Base-by-base conservation (phyloP, 768 basidiomycete genomes). In the Mycena rebaudengoi region DNA sequence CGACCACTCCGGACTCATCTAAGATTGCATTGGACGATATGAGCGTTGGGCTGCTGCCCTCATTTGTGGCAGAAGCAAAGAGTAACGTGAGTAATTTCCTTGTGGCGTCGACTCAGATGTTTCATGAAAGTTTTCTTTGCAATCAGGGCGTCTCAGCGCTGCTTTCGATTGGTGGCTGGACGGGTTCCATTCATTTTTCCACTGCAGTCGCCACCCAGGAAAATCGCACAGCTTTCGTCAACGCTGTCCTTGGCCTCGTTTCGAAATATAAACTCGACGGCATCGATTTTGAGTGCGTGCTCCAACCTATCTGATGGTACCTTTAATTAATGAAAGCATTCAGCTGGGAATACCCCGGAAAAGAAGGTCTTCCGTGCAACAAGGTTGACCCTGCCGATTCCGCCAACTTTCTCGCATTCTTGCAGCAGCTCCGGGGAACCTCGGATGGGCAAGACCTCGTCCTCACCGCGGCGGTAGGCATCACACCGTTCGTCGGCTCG, bases 301-400 rank as follows among this genome's bases (percentile, higher is more conserved):
- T n/a, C n/a, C n/a, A n/a, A n/a, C n/a, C n/a, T n/a, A n/a, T n/a
- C n/a, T n/a, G n/a, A n/a, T n/a, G n/a, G n/a, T n/a, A n/a, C n/a
- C n/a, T n/a, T n/a, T n/a, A n/a, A n/a, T n/a, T n/a, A n/a, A n/a
- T n/a, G n/a, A 29, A 50, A 35, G 33, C 65, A 35, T 44, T 65
- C 62, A 92, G 92, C 71, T 95, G 94, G 94, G 95, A 96, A 74
- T 97, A 94, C 72, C 95, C 95, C 35, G 86, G 82, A 37, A 77
- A 77, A 12, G 79, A 78, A 44, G 94, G 94, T 16, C 83, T 91
- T 20, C 83, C 84, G 7, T 92, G 92, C 71, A 97, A 97, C 77
- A 74, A 74, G 7, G 75, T 88, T 45, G 85, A 85, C 23, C 65
- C 82, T 5, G 70, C 84, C 53, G 96, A 98, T 75, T 89, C 91